Base-by-base conservation (phyloP, 129 eudicot genomes). In the Saposhnikovia divaricata region DNA sequence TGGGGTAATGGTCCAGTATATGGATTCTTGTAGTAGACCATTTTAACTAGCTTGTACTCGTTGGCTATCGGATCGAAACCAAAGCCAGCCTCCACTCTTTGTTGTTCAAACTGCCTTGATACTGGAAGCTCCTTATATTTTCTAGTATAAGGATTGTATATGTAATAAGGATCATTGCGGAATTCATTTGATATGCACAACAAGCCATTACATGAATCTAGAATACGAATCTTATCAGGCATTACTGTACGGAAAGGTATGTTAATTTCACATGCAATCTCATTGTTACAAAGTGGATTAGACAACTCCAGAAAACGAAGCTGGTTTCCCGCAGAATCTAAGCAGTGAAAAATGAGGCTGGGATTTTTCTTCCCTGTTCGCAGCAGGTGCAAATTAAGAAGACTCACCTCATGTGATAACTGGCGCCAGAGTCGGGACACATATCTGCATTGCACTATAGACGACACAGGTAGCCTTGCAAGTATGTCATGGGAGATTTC, bases 31-130 rank as follows among this genome's bases (percentile, higher is more conserved):
- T 27, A 75, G 72, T 59, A 80, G 11, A 45, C 61, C 42, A 84
- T 84, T 74, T 80, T 84, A 59, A 84, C 81, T 77, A 80, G 31
- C 74, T 84, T 76, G 81, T 80, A 84, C 66, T 84, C 75, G 1
- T 76, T 80, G 51, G 75, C 77, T 39, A 51, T 19, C 1, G 78
- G 81, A 76, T 76, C 78, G 18, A 76, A 84, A 14, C 83, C 87
- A 28, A 84, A 84, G 47, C 87, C 84, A 69, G 47, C 61, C 31
- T 80, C 72, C 3, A 76, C 38, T 28, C 23, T 45, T n/a, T 53
- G 75, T 19, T 76, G 7, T 40, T 73, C 11, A 50, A 19, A 76
- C 37, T 40, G 73, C 4, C 51, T 40, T 6, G 77, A 76, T 40
- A 50, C 44, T 3, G 81, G 84, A 7, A 84, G 78, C 75, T 80